These are phyloP conservation scores for Linum usitatissimum DNA, from an alignment of 345 rosid species.

Conservation along the genomic window DNA sequence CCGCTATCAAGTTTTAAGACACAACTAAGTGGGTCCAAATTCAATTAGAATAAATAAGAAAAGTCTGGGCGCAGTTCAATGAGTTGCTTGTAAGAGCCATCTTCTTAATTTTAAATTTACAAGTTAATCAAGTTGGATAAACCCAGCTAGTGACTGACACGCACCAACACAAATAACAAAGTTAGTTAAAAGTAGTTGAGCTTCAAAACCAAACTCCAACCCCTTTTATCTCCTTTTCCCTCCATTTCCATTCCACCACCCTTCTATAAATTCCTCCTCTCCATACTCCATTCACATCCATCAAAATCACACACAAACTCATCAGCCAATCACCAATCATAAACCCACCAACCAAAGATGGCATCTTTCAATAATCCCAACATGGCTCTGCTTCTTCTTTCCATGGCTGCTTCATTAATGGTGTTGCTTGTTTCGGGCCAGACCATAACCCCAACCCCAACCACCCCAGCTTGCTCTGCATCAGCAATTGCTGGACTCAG, in stretches of 20 bases:
- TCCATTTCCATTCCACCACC: slow-evolving; percentile 1
- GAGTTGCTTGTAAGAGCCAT: too few species aligned
- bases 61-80: too few species aligned
- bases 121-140: too few species aligned
- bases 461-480: slow-evolving; percentile 27
- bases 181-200: slow-evolving; percentile 28
- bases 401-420: slow-evolving; percentile 6
- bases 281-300: not conserved
- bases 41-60: too few species aligned
- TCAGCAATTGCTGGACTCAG: slow-evolving; percentile 39
- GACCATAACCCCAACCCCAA: slow-evolving; percentile 20
- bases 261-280: slow-evolving; percentile 23
- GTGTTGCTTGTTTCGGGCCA: slow-evolving; percentile 25
- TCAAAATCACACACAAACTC: slow-evolving; percentile 7
- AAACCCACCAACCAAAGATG: not conserved
- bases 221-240: slow-evolving; percentile 12
- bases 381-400: not conserved
- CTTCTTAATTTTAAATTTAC: too few species aligned
- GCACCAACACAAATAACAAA: too few species aligned
- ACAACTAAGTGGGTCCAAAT: too few species aligned
- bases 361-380: not conserved
- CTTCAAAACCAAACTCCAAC: slow-evolving; percentile 42
- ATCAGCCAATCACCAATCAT: slow-evolving; percentile 6
- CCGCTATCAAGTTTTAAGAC: too few species aligned
- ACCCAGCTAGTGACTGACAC: too few species aligned